A percentile compares a stretch with the other conserved stretches of the same genome.
These are phyloP conservation scores for Aspergillus hortae DNA, from an alignment of 2,329 filamentous ascomycete genomes.

Conservation along the genomic window DNA sequence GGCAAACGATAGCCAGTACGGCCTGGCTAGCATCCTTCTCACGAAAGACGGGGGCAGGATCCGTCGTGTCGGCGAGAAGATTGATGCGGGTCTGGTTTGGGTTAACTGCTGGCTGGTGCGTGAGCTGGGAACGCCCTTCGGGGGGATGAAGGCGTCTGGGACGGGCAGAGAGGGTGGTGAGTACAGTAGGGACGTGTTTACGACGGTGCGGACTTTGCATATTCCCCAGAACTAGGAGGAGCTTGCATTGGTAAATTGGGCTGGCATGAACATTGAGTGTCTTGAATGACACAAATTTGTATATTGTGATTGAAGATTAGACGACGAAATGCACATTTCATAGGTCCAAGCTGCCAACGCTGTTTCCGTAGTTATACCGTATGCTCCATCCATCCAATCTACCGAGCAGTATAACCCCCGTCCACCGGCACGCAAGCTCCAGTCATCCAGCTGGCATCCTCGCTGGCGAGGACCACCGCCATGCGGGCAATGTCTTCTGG, in stretches of 20 bases:
- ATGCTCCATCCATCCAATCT: not conserved
- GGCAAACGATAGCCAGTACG: constrained; percentile 56
- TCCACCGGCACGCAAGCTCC: constrained; percentile 45
- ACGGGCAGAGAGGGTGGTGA: constrained; percentile 15
- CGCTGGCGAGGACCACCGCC: constrained; percentile 46
- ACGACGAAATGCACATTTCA: too few relatives aligned
- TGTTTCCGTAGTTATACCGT: too few relatives aligned
- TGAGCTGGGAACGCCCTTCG: constrained; percentile 19
- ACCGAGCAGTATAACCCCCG: constrained; percentile 40
- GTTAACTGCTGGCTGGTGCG: constrained; percentile 27
- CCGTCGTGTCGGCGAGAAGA: constrained; percentile 57
- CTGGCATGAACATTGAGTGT: too few relatives aligned
- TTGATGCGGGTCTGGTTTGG: constrained; percentile 54
- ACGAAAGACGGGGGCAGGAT: constrained; percentile 58
- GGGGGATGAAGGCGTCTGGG: constrained; percentile 19
- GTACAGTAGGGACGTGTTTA: constrained; percentile 17
- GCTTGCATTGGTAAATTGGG: not conserved
- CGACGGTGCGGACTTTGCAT: constrained; percentile 17
- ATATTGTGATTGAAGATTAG: too few relatives aligned
- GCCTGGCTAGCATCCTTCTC: constrained; percentile 57
- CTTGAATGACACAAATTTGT: too few relatives aligned
- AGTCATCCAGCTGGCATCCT: constrained; percentile 46
- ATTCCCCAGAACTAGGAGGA: constrained; percentile 4
- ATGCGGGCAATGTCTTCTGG: constrained; percentile 36
- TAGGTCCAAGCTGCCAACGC: not conserved